Evolutionary conservation across 805 yeast species (phyloP).

Genomic region (Candida nitratophila): DNA sequence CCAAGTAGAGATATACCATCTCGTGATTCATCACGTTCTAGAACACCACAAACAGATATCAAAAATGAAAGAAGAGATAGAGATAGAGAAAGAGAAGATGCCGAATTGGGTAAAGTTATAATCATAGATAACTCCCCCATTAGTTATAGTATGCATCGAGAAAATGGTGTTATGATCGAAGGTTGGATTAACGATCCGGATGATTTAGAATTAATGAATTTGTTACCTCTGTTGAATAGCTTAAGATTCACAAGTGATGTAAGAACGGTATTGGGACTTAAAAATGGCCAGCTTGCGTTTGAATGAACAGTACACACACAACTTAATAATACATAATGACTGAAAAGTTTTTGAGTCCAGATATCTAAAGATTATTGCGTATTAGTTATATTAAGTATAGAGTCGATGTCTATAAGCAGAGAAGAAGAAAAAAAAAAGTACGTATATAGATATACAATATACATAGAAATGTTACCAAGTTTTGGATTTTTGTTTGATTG

Average conservation of each 20-base stretch:
- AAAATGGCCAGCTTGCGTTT: slow-evolving; percentile 62
- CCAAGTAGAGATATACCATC: slow-evolving; percentile 1
- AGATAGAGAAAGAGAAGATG: slow-evolving; percentile 8
- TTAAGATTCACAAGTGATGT: slow-evolving; percentile 81
- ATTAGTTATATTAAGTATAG: too few species aligned
- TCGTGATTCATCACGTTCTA: slow-evolving; percentile 3
- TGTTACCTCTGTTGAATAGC: slow-evolving; percentile 74
- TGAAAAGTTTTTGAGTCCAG: too few species aligned
- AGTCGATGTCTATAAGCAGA: too few species aligned
- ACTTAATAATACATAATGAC: too few species aligned
- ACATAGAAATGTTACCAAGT: too few species aligned
- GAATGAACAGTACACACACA: slow-evolving; percentile 20
- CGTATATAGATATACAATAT: background rate
- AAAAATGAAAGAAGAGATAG: slow-evolving; percentile 1
- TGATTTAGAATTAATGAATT: slow-evolving; percentile 73
- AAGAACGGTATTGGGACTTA: slow-evolving; percentile 64
- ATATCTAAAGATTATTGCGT: too few species aligned
- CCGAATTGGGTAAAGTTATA: slow-evolving; percentile 60
- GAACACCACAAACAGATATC: background rate
- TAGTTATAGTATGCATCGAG: slow-evolving; percentile 74
- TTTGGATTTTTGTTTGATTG: too few species aligned
- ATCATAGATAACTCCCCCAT: slow-evolving; percentile 92
- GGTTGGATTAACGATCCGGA: slow-evolving; percentile 98
- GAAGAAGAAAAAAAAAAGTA: background rate
- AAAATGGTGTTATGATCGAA: slow-evolving; percentile 87